Evolutionary conservation across 2,329 filamentous ascomycete genomes (phyloP), one percentile per base, ranked within the genome.

Genomic region (Botrytis elliptica): DNA sequence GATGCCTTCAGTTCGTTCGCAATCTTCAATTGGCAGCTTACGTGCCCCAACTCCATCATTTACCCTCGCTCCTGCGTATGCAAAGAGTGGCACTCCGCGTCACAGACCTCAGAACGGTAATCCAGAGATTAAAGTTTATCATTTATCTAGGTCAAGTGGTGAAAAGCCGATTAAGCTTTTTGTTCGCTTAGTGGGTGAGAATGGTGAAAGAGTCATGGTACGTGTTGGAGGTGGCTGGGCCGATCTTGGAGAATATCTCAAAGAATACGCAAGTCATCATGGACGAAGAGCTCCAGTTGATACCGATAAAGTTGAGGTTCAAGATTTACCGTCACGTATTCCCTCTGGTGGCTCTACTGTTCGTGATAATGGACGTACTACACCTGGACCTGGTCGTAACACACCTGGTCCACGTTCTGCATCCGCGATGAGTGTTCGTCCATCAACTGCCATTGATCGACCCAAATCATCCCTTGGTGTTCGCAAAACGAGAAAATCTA

Each of bases 191-290:
- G 95, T 99, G 3, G 96, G 96, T 68, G 94, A 97, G 81, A 88
- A 90, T 73, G 93, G 93, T 25, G 94, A 98, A 82, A 90, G 96
- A 70, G 94, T 98, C 75, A 98, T 99, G 96, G 96, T 99, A 12
- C 92, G 96, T 52, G 95, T 99, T 20, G 96, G 96, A 20, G 96
- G 96, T 74, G 96, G 96, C n/a, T 99, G 96, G 96, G 94, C 95
- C 22, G 96, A 99, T 82, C 85, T 99, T 33, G 95, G 93, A 55
- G 96, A 98, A 82, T 99, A 98, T 80, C 86, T 99, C 60, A 92
- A 94, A 78, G 94, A 97, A 82, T 99, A 98, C 79, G 95, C 94
- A 12, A 90, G 91, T 74, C 96, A 99, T 81, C 96, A 99, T 81
- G 93, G 93, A 62, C 91, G 93, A n/a, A 90, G 89, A 60, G 88